Base-by-base conservation (phyloP, 1,139 yeast genomes). In the Debaryomycetaceae sp. region DNA sequence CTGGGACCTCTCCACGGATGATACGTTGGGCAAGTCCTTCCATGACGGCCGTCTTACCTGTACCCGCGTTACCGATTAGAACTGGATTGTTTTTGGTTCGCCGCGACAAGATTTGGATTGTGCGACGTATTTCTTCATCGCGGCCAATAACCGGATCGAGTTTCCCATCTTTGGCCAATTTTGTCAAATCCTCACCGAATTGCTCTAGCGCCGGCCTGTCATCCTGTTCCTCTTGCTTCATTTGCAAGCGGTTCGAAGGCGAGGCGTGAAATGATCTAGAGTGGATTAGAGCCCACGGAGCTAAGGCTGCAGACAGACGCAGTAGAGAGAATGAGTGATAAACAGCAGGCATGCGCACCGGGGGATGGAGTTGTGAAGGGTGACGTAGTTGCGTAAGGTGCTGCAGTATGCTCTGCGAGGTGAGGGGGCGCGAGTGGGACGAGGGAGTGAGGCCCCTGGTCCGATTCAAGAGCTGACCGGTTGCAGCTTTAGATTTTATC, bases 61-160 rank as follows among this genome's bases (percentile, higher is more conserved):
- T 92, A 56, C 98, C 98, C 1, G 98, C 97, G 39, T 82, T 76
- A 37, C 97, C 98, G 30, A 87, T 85, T 30, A 90, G 55, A 0
- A 90, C 94, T 0, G 97, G 97, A 47, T 90, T 90, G 48, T 87
- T 87, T 52, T 90, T 90, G 2, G 96, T 86, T 49, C 98, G 66
- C 41, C 98, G 64, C 1, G 95, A 83, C 28, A 90, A 59, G 30
- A 90, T 86, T 51, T 90, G 97, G 31, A 90, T 78, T 0, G 97
- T 87, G 32, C 98, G 64, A 34, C 90, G 69, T 34, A 90, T 90
- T 48, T 90, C 98, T 40, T 86, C 95, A 45, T 90, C 97, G 38
- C 98, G 66, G 3, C 98, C 98, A 45, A 90, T 90, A 18, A 90
- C 97, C 0, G 98, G 97, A 47, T 90, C 98, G 24, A 90, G 62